These are phyloP conservation scores for Fusarium sp. DNA, from an alignment of 2,329 filamentous ascomycete genomes.

Conservation along the genomic window DNA sequence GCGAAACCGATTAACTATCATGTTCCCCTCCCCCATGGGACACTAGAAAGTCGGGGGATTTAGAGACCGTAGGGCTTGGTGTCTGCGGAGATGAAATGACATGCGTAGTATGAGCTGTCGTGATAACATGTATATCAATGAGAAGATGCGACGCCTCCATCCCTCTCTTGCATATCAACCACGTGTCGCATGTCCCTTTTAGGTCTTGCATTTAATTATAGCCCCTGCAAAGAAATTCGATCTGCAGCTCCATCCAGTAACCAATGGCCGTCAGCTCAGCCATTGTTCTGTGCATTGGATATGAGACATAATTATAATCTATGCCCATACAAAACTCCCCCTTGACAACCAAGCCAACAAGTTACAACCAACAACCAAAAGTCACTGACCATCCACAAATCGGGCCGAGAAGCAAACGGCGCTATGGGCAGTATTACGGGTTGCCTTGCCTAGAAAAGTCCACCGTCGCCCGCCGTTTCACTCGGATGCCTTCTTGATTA, in stretches of 20 bases:
- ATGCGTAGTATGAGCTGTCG: background rate
- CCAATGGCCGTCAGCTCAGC: background rate
- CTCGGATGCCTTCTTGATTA: background rate
- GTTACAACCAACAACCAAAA: background rate
- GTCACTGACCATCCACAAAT: background rate
- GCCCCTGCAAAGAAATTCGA: background rate
- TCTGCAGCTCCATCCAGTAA: background rate
- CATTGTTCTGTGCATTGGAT: background rate
- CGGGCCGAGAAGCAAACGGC: constrained; percentile 7
- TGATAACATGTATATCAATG: background rate
- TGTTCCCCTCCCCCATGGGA: constrained; percentile 20
- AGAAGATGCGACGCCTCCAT: background rate
- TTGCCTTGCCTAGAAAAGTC: background rate
- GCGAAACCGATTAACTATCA: background rate
- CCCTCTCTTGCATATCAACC: background rate
- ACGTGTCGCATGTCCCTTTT: background rate
- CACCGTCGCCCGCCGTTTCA: constrained; percentile 19
- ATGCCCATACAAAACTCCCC: no score
- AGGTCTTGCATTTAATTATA: background rate
- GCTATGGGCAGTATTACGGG: constrained; percentile 1
- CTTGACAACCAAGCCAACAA: no score
- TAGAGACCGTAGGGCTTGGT: constrained; percentile 21
- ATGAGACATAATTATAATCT: background rate
- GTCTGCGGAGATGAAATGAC: background rate
- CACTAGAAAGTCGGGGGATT: constrained; percentile 4